Evolutionary conservation across 2,329 filamentous ascomycete genomes (phyloP).

Genomic region (Paracoccidioides brasiliensis): DNA sequence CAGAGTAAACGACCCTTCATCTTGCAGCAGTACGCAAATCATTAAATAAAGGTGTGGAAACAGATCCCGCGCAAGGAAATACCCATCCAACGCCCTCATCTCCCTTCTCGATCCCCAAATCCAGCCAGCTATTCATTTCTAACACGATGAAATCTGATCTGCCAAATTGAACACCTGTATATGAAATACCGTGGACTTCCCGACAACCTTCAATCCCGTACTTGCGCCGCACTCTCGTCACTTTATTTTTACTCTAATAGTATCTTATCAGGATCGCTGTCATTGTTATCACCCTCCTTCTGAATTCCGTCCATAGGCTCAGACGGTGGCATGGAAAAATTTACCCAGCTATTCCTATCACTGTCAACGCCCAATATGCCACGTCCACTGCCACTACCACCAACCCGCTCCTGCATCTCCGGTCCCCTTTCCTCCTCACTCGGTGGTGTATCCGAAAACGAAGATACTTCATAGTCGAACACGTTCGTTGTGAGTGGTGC

Average conservation of each 20-base stretch:
- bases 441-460: conserved; percentile 14
- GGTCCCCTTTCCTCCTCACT: conserved; percentile 16
- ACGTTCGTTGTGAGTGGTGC: conserved; percentile 15
- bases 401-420: conserved; percentile 29
- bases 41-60: too few relatives aligned
- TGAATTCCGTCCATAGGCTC: not conserved
- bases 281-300: not conserved
- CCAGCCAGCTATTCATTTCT: too few relatives aligned
- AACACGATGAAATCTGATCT: too few relatives aligned
- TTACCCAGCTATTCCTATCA: conserved; percentile 4
- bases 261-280: not conserved
- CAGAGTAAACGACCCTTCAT: too few relatives aligned
- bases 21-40: too few relatives aligned
- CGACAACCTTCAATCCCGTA: too few relatives aligned
- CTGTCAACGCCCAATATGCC: conserved; percentile 14
- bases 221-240: not conserved
- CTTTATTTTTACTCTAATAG: not conserved
- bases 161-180: not conserved
- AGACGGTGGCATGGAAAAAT: not conserved
- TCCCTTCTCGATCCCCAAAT: too few relatives aligned
- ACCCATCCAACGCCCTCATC: too few relatives aligned
- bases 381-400: conserved; percentile 7
- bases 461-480: conserved; percentile 27
- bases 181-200: not conserved
- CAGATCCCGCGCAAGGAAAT: too few relatives aligned